Conservation (phyloP, 352 stramenopile species). For the Pythium guiyangense region DNA sequence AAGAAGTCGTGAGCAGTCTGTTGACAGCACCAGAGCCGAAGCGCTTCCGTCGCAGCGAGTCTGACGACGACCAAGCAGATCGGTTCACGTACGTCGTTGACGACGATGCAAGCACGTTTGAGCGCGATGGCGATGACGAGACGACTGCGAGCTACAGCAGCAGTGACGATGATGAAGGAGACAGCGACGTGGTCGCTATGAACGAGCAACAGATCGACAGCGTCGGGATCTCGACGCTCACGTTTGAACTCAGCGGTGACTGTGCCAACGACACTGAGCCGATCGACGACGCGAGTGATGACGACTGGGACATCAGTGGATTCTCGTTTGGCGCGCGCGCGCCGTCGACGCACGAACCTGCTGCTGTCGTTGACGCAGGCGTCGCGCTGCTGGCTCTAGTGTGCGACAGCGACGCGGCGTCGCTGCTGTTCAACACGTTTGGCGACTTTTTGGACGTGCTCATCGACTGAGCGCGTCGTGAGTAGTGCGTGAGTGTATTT, state of each 20-base stretch:
- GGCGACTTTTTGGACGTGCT: conserved; percentile 66
- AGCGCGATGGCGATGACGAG: background rate
- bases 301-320: background rate
- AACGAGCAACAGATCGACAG: no score
- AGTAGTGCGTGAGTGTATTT: conserved; percentile 1
- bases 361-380: conserved; percentile 34
- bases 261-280: conserved; percentile 16
- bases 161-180: no score
- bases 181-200: background rate
- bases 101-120: background rate
- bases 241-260: conserved; percentile 17
- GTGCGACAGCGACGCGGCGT: conserved; percentile 55
- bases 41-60: background rate
- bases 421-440: conserved; percentile 65
- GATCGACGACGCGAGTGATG: conserved; percentile 15
- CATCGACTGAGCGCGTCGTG: conserved; percentile 26
- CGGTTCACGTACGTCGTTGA: conserved; percentile 36
- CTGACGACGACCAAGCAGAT: conserved; percentile 5
- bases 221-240: conserved; percentile 12
- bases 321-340: background rate
- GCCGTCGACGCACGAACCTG: conserved; percentile 1
- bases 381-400: conserved; percentile 50
- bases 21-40: background rate
- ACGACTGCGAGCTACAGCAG: conserved; percentile 10
- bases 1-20: conserved; percentile 41